A percentile compares a stretch with the other conserved stretches of the same genome.
phyloP scores from a whole-genome alignment of 2,329 filamentous ascomycete species.

The Aciculosporium take region DNA sequence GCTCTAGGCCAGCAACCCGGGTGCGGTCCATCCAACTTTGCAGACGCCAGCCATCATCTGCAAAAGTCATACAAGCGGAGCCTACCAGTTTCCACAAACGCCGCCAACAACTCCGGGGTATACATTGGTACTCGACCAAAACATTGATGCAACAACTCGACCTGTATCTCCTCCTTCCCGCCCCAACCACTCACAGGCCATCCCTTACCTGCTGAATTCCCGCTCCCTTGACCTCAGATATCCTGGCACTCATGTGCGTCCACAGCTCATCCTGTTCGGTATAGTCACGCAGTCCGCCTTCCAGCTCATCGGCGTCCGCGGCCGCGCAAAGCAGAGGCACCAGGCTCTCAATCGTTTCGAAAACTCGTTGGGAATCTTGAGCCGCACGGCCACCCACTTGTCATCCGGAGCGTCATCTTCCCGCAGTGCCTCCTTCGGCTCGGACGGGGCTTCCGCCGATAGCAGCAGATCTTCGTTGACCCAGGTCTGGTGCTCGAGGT shows the following conservation, averaged over 20 bases:
- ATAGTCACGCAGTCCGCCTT: constrained; percentile 10
- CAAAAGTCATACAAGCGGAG: no score
- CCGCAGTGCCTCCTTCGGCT: constrained; percentile 30
- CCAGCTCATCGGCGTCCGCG: constrained; percentile 2
- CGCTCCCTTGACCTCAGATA: constrained; percentile 1
- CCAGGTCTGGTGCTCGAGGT: constrained; percentile 36
- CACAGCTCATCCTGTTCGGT: constrained; percentile 12
- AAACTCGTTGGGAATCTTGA: constrained; percentile 46
- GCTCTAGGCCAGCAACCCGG: no score
- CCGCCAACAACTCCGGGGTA: no score
- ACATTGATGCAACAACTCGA: not conserved
- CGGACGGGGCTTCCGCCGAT: constrained; percentile 22
- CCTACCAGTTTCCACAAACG: no score
- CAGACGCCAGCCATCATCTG: no score
- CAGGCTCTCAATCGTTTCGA: constrained; percentile 31
- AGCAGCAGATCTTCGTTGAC: constrained; percentile 38
- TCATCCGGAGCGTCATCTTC: constrained; percentile 39
- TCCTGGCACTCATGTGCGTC: constrained; percentile 11
- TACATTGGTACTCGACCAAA: not conserved
- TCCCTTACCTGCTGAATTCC: not conserved
- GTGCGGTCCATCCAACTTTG: not conserved
- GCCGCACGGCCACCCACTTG: constrained; percentile 41
- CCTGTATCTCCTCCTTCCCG: not conserved
- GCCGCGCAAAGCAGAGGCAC: constrained; percentile 13
- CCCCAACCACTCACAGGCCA: not conserved